Evolutionary conservation across 495 filamentous ascomycete species (phyloP).

Genomic region (Polyplosphaeria fusca): DNA sequence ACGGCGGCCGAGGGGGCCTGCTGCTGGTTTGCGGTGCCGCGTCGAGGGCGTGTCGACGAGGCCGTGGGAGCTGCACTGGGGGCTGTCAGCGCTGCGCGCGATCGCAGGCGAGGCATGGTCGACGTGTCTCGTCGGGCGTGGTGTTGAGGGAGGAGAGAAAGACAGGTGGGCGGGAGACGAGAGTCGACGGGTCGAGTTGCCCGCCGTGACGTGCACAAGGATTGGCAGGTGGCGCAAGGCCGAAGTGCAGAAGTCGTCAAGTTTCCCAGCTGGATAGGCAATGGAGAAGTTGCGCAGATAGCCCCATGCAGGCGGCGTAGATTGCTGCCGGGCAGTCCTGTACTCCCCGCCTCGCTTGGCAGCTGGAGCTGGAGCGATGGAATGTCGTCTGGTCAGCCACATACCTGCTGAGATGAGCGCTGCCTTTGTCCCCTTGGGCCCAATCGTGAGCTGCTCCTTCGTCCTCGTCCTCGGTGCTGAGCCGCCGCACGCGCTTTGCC

Average conservation of each 20-base stretch:
- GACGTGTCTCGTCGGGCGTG: conserved; percentile 1
- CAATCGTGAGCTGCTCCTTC: conserved; percentile 41
- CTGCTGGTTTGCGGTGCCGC: conserved; percentile 39
- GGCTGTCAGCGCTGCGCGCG: conserved; percentile 45
- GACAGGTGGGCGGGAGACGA: neutral
- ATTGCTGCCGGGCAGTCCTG: conserved; percentile 2
- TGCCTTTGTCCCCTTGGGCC: conserved; percentile 20
- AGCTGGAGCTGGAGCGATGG: neutral
- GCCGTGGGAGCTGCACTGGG: conserved; percentile 41
- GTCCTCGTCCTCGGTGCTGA: conserved; percentile 48
- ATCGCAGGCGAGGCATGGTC: conserved; percentile 52
- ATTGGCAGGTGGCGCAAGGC: conserved; percentile 13
- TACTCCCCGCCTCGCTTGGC: conserved; percentile 2
- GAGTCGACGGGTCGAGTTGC: neutral
- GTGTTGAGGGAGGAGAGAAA: neutral
- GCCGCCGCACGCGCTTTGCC: conserved; percentile 45
- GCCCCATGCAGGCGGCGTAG: conserved; percentile 10
- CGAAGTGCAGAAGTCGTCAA: neutral
- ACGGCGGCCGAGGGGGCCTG: conserved; percentile 49
- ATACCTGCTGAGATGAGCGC: conserved; percentile 30
- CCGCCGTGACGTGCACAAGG: conserved; percentile 15
- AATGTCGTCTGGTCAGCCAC: conserved; percentile 13
- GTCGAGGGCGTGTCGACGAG: conserved; percentile 37
- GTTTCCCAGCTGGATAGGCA: neutral
- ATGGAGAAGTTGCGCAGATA: too few relatives aligned